phyloP scores from a whole-genome alignment of 1,284 basidiomycete genomes.

The Ustilago lituana region DNA sequence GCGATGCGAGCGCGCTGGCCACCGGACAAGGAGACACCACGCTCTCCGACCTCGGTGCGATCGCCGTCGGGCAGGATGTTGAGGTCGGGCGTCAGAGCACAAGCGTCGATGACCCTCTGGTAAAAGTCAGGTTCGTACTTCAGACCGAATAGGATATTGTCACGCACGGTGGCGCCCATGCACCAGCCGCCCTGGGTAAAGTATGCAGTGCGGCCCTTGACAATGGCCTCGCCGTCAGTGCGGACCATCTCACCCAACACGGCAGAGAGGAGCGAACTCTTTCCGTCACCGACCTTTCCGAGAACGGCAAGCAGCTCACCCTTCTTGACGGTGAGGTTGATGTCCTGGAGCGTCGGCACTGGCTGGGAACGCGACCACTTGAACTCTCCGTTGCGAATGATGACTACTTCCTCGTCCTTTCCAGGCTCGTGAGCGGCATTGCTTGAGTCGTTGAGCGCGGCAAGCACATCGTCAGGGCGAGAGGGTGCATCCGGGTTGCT shows the following conservation, averaged over 20 bases:
- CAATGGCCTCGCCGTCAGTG: constrained; percentile 56
- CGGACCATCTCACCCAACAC: constrained; percentile 63
- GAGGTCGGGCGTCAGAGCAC: constrained; percentile 72
- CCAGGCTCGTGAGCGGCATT: constrained; percentile 23
- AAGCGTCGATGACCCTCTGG: constrained; percentile 58
- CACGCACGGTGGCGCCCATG: constrained; percentile 79
- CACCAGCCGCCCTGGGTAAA: constrained; percentile 91
- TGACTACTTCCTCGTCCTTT: constrained; percentile 30
- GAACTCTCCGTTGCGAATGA: constrained; percentile 65
- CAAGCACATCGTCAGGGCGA: constrained; percentile 31
- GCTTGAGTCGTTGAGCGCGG: constrained; percentile 15
- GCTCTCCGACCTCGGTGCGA: constrained; percentile 74
- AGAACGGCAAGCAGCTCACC: constrained; percentile 61
- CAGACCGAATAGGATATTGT: constrained; percentile 70
- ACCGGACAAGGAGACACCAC: constrained; percentile 70
- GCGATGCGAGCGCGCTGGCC: constrained; percentile 77
- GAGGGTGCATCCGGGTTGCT: constrained; percentile 23
- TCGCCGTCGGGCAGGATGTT: constrained; percentile 79
- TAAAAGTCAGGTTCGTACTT: constrained; percentile 71
- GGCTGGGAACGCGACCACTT: constrained; percentile 74
- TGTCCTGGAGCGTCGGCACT: constrained; percentile 49
- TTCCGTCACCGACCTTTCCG: constrained; percentile 65
- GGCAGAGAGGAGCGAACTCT: constrained; percentile 61
- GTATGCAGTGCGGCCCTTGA: constrained; percentile 73
- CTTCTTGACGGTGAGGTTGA: constrained; percentile 52